phyloP scores from a whole-genome alignment of 1,284 basidiomycete species.

The Athelia sp. region DNA sequence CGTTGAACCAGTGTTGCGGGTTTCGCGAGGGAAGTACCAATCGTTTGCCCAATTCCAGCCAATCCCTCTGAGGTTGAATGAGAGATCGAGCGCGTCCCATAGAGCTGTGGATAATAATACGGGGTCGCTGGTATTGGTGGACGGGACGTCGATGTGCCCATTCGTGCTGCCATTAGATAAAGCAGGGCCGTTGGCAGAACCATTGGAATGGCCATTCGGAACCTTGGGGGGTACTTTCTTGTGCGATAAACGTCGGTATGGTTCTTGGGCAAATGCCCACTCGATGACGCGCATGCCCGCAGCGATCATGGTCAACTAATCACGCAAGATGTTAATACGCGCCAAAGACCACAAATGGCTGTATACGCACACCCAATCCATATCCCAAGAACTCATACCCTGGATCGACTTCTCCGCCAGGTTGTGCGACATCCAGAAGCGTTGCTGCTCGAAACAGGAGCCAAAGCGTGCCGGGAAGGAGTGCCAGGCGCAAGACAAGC shows the following conservation, averaged over 20 bases:
- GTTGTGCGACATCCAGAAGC: neutral
- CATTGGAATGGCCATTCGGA: neutral
- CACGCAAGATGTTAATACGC: neutral
- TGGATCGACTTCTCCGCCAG: neutral
- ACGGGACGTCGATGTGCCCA: conserved; percentile 1
- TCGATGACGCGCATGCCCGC: conserved; percentile 1
- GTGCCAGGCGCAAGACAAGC: conserved; percentile 8
- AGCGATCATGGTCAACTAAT: neutral
- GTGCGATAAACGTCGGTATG: neutral
- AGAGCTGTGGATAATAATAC: neutral
- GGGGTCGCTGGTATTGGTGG: neutral
- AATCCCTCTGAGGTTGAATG: conserved; percentile 15
- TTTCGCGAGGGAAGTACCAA: conserved; percentile 10
- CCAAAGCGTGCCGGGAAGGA: conserved; percentile 12
- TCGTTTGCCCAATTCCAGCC: conserved; percentile 19
- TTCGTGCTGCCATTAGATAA: conserved; percentile 2
- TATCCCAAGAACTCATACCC: neutral
- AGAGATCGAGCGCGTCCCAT: conserved; percentile 16
- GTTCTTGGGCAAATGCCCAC: conserved; percentile 1
- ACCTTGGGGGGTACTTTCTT: neutral
- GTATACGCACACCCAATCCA: neutral
- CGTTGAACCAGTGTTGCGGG: conserved; percentile 7
- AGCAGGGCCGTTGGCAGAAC: neutral
- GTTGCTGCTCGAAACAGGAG: conserved; percentile 7
- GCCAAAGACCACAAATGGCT: neutral